Evolutionary conservation across 1,139 yeast species (phyloP).

Genomic region (Blastobotrys elegans): DNA sequence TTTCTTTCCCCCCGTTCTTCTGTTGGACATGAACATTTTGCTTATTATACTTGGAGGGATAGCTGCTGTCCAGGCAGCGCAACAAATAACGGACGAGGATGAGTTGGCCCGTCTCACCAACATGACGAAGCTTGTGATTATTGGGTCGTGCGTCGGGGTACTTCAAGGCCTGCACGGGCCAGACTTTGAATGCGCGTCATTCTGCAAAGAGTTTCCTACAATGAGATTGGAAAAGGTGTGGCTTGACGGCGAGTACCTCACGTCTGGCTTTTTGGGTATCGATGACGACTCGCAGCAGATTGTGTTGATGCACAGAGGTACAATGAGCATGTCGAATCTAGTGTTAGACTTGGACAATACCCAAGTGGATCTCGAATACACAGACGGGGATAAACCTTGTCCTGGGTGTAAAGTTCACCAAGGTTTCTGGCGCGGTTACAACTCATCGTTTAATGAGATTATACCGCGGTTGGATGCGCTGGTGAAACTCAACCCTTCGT

Average conservation of each 20-base stretch:
- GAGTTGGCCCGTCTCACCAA: neutral
- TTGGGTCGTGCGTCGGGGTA: constrained; percentile 11
- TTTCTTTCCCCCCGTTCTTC: too few species aligned
- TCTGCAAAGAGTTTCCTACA: constrained; percentile 5
- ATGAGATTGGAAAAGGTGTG: constrained; percentile 8
- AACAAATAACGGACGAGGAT: neutral
- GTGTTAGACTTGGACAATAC: constrained; percentile 4
- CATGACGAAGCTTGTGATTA: constrained; percentile 8
- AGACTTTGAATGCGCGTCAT: constrained; percentile 9
- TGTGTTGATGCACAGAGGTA: constrained; percentile 10
- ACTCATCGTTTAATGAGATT: constrained; percentile 1
- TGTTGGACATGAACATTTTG: neutral
- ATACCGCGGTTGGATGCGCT: neutral
- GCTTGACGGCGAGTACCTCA: constrained; percentile 9
- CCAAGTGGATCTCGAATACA: neutral
- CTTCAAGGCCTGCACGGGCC: constrained; percentile 8
- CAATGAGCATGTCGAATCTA: constrained; percentile 9
- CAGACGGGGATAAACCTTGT: neutral
- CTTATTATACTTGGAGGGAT: neutral
- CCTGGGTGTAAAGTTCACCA: constrained; percentile 6
- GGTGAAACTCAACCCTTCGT: constrained; percentile 1
- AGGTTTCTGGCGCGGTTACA: constrained; percentile 9
- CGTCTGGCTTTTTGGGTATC: constrained; percentile 8
- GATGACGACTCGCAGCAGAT: constrained; percentile 5
- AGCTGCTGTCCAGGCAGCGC: neutral